Evolutionary conservation across 768 basidiomycete species (phyloP).

Genomic region (Phylloporus rhodoxanthus): DNA sequence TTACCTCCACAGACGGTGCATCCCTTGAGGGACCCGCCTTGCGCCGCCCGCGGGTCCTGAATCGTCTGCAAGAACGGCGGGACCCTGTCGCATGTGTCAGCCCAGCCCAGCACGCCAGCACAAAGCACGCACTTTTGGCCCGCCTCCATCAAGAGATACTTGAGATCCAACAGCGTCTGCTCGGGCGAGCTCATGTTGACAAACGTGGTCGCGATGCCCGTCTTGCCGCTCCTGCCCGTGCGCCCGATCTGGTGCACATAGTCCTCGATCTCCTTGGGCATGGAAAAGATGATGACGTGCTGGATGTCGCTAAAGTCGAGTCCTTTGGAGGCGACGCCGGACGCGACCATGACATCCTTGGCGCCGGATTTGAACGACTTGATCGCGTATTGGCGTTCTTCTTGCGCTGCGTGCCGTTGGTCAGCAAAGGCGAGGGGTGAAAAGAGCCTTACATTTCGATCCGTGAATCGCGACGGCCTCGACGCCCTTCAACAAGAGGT

Average conservation of each 20-base stretch:
- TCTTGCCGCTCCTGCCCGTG: constrained; percentile 95
- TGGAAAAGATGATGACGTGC: constrained; percentile 97
- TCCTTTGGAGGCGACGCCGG: constrained; percentile 95
- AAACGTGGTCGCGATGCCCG: constrained; percentile 97
- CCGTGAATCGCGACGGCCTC: constrained; percentile 99
- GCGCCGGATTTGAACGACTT: constrained; percentile 95
- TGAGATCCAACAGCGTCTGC: constrained; percentile 93
- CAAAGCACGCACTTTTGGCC: constrained; percentile 81
- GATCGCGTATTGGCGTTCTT: constrained; percentile 98
- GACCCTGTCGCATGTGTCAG: constrained; percentile 47
- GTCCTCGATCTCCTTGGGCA: constrained; percentile 99
- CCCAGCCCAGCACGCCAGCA: too few species aligned
- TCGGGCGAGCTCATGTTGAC: constrained; percentile 97
- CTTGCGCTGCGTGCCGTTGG: constrained; percentile 71
- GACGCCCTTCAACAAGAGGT: constrained; percentile 91
- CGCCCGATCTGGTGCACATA: constrained; percentile 99
- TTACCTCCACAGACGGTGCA: constrained; percentile 95
- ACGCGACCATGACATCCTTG: constrained; percentile 99
- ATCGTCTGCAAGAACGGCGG: constrained; percentile 87
- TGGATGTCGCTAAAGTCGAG: constrained; percentile 99
- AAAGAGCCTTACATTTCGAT: constrained; percentile 68
- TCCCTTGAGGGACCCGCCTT: constrained; percentile 74
- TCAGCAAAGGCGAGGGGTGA: neutral
- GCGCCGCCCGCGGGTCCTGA: constrained; percentile 82
- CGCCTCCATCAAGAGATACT: constrained; percentile 94